Conservation (phyloP, 73 alveolate genomes). For the Stentor coeruleus region DNA sequence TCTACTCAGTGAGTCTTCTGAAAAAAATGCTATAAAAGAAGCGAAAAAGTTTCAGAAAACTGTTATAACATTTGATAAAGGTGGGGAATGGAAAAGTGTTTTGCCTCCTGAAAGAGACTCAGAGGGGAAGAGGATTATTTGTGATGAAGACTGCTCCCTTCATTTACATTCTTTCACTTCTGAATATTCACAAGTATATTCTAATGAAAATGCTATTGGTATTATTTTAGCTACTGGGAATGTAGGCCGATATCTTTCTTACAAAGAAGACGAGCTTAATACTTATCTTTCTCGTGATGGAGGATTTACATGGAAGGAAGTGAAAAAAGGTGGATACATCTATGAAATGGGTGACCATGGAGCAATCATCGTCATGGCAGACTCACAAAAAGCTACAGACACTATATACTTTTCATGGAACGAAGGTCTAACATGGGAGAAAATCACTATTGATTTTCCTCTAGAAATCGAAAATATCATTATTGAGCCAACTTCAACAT, state of each 20-base stretch:
- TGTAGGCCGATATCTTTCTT: constrained; percentile 63
- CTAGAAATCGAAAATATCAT: constrained; percentile 67
- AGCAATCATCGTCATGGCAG: constrained; percentile 84
- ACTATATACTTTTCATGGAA: constrained; percentile 63
- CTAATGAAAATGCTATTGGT: constrained; percentile 77
- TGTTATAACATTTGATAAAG: constrained; percentile 80
- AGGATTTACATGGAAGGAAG: constrained; percentile 86
- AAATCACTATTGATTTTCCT: constrained; percentile 41
- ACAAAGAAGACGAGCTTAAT: constrained; percentile 48
- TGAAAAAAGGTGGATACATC: constrained; percentile 78
- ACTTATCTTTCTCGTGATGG: constrained; percentile 90
- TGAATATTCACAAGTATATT: constrained; percentile 71
- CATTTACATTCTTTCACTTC: constrained; percentile 79
- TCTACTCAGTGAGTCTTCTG: background rate
- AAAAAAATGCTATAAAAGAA: constrained; percentile 33
- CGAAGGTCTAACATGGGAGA: constrained; percentile 82
- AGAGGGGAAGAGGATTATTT: constrained; percentile 27
- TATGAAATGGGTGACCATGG: constrained; percentile 97
- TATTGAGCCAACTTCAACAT: constrained; percentile 72
- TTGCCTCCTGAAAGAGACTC: constrained; percentile 52
- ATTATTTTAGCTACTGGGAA: constrained; percentile 85
- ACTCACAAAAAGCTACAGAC: constrained; percentile 59
- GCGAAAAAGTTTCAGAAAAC: constrained; percentile 39
- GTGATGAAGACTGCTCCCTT: constrained; percentile 65
- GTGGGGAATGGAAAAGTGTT: constrained; percentile 77